phyloP scores from a whole-genome alignment of 1,139 yeast species.

The Geotrichum klebahnii region DNA sequence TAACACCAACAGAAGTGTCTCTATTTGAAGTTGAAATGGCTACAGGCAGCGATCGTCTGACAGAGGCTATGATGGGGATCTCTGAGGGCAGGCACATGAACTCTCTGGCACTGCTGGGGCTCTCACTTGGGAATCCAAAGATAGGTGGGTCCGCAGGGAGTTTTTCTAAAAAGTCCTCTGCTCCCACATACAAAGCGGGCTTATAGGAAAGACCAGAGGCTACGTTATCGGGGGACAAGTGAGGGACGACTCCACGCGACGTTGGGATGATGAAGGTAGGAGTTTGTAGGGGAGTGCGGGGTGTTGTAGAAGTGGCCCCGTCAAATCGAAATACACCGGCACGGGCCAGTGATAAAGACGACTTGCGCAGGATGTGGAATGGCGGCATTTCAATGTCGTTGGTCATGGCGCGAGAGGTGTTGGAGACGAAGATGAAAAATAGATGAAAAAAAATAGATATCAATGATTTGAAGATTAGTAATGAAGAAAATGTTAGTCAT shows the following conservation, averaged over 20 bases:
- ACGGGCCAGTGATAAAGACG: conserved; percentile 17
- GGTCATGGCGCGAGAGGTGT: too few relatives aligned
- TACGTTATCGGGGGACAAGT: conserved; percentile 43
- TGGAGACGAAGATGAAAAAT: too few relatives aligned
- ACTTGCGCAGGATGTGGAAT: conserved; percentile 12
- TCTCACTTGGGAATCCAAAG: conserved; percentile 20
- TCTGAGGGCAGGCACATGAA: conserved; percentile 29
- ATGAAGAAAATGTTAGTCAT: too few relatives aligned
- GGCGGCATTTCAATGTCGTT: conserved; percentile 17
- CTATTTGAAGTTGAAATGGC: conserved; percentile 38
- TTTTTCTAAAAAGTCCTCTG: conserved; percentile 29
- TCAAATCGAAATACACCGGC: conserved; percentile 14
- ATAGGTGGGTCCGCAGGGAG: conserved; percentile 27
- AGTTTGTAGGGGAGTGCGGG: conserved; percentile 27
- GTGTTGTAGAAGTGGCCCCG: not conserved
- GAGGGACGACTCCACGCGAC: conserved; percentile 42
- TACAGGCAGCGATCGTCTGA: conserved; percentile 35
- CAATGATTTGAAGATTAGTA: too few relatives aligned
- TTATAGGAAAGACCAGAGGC: conserved; percentile 22
- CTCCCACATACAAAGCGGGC: conserved; percentile 26
- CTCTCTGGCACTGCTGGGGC: conserved; percentile 23
- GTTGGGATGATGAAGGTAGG: conserved; percentile 39
- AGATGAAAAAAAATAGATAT: too few relatives aligned
- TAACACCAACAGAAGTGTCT: conserved; percentile 34
- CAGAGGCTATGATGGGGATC: conserved; percentile 30